Percentiles rank a stretch among this genome's conserved stretches.
Conservation (phyloP, 169 alveolate genomes). For the Cryptosporidium sp. region DNA sequence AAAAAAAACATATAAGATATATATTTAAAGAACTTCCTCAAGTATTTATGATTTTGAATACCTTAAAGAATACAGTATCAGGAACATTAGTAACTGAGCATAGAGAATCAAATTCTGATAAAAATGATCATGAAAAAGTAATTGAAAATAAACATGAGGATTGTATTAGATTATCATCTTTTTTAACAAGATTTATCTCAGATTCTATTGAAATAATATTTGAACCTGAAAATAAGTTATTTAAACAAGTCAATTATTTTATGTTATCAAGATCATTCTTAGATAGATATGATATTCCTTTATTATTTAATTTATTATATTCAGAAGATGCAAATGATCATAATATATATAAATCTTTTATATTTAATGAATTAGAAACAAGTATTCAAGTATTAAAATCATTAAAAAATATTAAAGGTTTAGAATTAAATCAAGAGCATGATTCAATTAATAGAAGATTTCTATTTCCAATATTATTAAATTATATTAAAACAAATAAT, state of each 20-base stretch:
- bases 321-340: constrained; percentile 32
- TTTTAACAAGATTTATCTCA: constrained; percentile 41
- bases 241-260: constrained; percentile 47
- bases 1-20: constrained; percentile 19
- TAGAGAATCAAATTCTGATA: neutral
- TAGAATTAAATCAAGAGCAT: constrained; percentile 54
- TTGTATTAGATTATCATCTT: constrained; percentile 47
- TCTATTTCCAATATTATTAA: constrained; percentile 25
- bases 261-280: constrained; percentile 34
- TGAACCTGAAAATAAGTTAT: constrained; percentile 38
- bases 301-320: constrained; percentile 33
- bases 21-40: constrained; percentile 65
- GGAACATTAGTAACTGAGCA: constrained; percentile 30
- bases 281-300: constrained; percentile 67
- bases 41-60: constrained; percentile 39
- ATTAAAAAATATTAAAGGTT: neutral
- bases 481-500: constrained; percentile 34
- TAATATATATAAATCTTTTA: constrained; percentile 6
- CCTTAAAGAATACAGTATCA: constrained; percentile 41
- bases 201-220: constrained; percentile 34
- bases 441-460: constrained; percentile 64
- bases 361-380: constrained; percentile 4
- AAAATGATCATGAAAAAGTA: neutral
- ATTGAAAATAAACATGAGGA: neutral
- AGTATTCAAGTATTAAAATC: neutral